A percentile compares a stretch with the other conserved stretches of the same genome.
Evolutionary conservation across 2,329 filamentous ascomycete species (phyloP).

Genomic region (Onygena corvina): DNA sequence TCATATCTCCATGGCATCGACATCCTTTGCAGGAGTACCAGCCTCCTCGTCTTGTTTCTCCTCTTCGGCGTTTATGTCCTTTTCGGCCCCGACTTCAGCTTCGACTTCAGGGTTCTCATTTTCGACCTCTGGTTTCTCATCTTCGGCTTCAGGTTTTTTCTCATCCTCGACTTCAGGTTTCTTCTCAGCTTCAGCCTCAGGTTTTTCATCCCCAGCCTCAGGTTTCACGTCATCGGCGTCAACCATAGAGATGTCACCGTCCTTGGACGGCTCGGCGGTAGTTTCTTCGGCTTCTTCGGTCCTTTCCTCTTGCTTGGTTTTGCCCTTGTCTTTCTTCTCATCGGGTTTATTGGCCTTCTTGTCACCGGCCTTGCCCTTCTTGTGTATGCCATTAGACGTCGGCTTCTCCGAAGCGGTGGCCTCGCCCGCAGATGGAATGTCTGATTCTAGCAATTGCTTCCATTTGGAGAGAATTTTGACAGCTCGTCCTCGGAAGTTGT

Average conservation of each 20-base stretch:
- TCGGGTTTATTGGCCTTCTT: conserved; percentile 22
- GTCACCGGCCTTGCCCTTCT: conserved; percentile 20
- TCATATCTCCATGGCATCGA: conserved; percentile 4
- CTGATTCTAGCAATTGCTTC: conserved; percentile 66
- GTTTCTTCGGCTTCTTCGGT: conserved; percentile 21
- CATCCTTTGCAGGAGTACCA: conserved; percentile 1
- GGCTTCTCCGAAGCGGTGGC: conserved; percentile 16
- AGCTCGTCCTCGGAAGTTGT: conserved; percentile 75
- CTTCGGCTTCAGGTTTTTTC: not conserved
- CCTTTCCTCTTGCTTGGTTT: conserved; percentile 17
- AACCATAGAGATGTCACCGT: conserved; percentile 14
- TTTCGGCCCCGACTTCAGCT: conserved; percentile 2
- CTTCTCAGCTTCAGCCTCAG: conserved; percentile 6
- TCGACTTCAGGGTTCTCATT: not conserved
- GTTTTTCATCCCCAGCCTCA: conserved; percentile 6
- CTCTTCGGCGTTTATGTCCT: not conserved
- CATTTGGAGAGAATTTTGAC: conserved; percentile 71
- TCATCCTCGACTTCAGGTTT: not conserved
- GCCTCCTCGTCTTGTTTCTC: conserved; percentile 4
- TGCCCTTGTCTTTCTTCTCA: conserved; percentile 22
- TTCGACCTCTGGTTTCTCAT: not conserved
- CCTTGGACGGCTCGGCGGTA: conserved; percentile 19
- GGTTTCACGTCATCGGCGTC: conserved; percentile 12
- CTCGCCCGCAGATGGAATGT: conserved; percentile 35
- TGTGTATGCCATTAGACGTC: conserved; percentile 32